phyloP scores from a whole-genome alignment of 352 stramenopile species.

The Peronospora belbahrii region DNA sequence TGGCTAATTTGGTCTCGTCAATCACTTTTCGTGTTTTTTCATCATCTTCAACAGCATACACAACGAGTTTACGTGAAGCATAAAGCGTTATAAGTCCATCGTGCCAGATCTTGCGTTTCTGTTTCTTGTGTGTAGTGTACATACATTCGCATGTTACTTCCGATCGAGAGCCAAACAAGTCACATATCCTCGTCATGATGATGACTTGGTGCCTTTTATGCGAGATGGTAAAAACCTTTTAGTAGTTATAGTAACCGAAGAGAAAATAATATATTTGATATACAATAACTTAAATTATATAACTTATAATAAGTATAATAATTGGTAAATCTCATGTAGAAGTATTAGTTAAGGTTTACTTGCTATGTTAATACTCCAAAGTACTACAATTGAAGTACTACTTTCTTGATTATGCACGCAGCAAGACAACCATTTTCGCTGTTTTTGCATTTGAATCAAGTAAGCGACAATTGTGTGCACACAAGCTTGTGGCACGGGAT shows the following conservation, averaged over 20 bases:
- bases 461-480: no score
- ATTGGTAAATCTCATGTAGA: no score
- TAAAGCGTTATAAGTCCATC: conserved; percentile 62
- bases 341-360: no score
- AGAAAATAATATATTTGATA: not conserved
- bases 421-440: no score
- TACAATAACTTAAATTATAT: no score
- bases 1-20: conserved; percentile 47
- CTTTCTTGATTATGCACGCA: no score
- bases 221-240: not conserved
- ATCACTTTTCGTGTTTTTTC: conserved; percentile 38
- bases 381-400: no score
- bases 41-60: conserved; percentile 51
- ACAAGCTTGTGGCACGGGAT: no score
- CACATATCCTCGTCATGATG: conserved; percentile 48
- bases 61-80: conserved; percentile 43
- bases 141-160: conserved; percentile 67
- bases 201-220: not conserved
- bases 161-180: conserved; percentile 37
- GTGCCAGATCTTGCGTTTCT: conserved; percentile 79
- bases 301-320: no score
- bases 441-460: no score
- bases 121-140: conserved; percentile 86
- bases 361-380: no score
- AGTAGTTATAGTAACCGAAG: not conserved